Evolutionary conservation across 352 stramenopile species (phyloP).

Genomic region (Pilasporangium apinafurcum): DNA sequence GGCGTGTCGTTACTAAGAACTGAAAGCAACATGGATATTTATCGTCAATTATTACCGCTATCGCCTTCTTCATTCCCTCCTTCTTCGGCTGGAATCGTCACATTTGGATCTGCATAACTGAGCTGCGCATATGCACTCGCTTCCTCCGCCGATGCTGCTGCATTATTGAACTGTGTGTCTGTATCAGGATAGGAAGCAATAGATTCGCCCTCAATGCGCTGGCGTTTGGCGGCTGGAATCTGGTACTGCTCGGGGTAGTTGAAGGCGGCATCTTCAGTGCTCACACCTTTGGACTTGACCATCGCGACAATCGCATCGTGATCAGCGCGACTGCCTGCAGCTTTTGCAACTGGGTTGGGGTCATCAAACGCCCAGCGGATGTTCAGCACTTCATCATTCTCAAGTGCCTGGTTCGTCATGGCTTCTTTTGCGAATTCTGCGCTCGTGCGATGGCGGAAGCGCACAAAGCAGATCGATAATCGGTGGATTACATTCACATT

Average conservation of each 20-base stretch:
- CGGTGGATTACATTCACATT: slow-evolving; percentile 91
- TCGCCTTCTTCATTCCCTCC: slow-evolving; percentile 8
- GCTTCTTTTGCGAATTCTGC: slow-evolving; percentile 85
- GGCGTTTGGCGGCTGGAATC: slow-evolving; percentile 60
- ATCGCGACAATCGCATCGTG: slow-evolving; percentile 86
- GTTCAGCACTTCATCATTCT: slow-evolving; percentile 87
- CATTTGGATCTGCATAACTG: slow-evolving; percentile 49
- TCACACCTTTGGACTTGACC: slow-evolving; percentile 60
- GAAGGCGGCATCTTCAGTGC: slow-evolving; percentile 60
- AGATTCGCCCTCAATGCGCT: slow-evolving; percentile 55
- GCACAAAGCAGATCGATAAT: slow-evolving; percentile 89
- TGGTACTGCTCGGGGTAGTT: slow-evolving; percentile 75
- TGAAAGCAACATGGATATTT: too few relatives aligned
- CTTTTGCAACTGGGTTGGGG: slow-evolving; percentile 90
- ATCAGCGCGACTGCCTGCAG: slow-evolving; percentile 80
- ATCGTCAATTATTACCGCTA: background rate
- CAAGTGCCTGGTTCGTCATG: slow-evolving; percentile 88
- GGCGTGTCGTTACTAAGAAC: too few relatives aligned
- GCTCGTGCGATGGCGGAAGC: slow-evolving; percentile 74
- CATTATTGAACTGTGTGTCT: slow-evolving; percentile 39
- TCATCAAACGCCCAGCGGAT: slow-evolving; percentile 92
- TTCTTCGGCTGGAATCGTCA: slow-evolving; percentile 8
- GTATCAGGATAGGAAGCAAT: slow-evolving; percentile 73
- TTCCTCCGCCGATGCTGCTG: slow-evolving; percentile 4
- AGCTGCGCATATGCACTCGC: slow-evolving; percentile 40